phyloP scores from a whole-genome alignment of 768 basidiomycete genomes.

The Amanita molliuscula region DNA sequence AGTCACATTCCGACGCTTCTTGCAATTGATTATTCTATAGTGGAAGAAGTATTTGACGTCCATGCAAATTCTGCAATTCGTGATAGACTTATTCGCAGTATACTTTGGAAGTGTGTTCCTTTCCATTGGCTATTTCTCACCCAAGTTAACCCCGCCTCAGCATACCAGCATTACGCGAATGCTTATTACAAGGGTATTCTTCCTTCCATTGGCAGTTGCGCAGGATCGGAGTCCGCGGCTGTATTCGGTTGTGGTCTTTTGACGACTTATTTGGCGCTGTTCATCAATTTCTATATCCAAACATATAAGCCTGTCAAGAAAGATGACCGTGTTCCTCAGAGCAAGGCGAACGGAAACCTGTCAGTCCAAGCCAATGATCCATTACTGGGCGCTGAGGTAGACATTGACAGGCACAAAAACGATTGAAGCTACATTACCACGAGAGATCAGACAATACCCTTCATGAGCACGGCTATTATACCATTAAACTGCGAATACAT shows the following conservation, averaged over 20 bases:
- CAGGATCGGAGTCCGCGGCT: slow-evolving; percentile 84
- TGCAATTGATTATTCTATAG: slow-evolving; percentile 26
- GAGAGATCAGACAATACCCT: slow-evolving; percentile 1
- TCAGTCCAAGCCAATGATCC: slow-evolving; percentile 10
- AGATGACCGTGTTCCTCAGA: slow-evolving; percentile 34
- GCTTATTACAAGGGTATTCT: slow-evolving; percentile 46
- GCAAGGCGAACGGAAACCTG: slow-evolving; percentile 24
- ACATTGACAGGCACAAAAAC: slow-evolving; percentile 1
- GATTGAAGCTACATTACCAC: not conserved
- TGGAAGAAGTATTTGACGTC: slow-evolving; percentile 98
- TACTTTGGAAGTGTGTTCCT: slow-evolving; percentile 86
- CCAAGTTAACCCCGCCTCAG: slow-evolving; percentile 18
- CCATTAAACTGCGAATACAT: not conserved
- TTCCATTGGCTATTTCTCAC: not conserved
- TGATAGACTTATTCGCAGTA: slow-evolving; percentile 83
- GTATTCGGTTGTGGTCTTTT: slow-evolving; percentile 83
- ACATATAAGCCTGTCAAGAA: slow-evolving; percentile 59
- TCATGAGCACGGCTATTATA: slow-evolving; percentile 6
- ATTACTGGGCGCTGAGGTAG: not conserved
- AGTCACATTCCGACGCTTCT: not conserved
- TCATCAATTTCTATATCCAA: slow-evolving; percentile 91
- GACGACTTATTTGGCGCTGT: slow-evolving; percentile 85
- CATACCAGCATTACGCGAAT: slow-evolving; percentile 75
- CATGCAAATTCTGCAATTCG: slow-evolving; percentile 95
- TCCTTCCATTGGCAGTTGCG: slow-evolving; percentile 76